Evolutionary conservation across 2,329 filamentous ascomycete genomes (phyloP), one percentile per base, ranked within the genome.

Genomic region (Scytalidium sp.): DNA sequence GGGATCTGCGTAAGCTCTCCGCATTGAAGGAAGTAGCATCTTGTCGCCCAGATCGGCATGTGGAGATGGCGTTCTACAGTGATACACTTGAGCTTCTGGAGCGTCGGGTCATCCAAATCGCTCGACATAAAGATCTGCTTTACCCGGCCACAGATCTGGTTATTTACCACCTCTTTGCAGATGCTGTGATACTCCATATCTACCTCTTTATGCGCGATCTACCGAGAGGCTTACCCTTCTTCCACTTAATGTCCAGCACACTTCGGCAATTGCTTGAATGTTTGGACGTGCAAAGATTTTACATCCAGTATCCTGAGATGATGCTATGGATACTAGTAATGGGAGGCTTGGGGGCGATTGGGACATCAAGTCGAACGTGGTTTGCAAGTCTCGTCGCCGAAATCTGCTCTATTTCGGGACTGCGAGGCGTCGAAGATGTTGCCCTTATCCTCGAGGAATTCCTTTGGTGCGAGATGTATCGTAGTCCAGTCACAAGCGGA

Each of bases 291-390:
- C 22, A 27, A 6, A 17, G 19, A 10, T 46, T 50, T 15, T 40
- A 48, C n/a, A 22, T 48, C 9, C 41, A 45, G 9, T 53, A 50
- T 41, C 51, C 51, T n/a, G 51, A 53, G 22, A 49, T 53, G 42
- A 22, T 50, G 7, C 29, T 53, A 15, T 53, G 51, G 51, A 42
- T 50, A 15, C 23, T 49, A 15, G 44, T 53, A 11, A 45, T 53
- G 41, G 48, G 46, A 2, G 51, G 51, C 5, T 19, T 50, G 8
- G 48, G 48, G 27, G 42, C 43, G 7, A 19, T 27, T n/a, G 42
- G 39, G 2, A 41, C 48, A 10, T 17, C 32, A 13, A 43, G 43
- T 23, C 41, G 36, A 27, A 21, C 11, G 15, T 43, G 43, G 22
- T 53, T 53, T 45, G 51, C 51, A 5, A 20, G 19, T 9, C 22